Base-by-base conservation (phyloP, 1,139 yeast genomes). In the Candida sp. region DNA sequence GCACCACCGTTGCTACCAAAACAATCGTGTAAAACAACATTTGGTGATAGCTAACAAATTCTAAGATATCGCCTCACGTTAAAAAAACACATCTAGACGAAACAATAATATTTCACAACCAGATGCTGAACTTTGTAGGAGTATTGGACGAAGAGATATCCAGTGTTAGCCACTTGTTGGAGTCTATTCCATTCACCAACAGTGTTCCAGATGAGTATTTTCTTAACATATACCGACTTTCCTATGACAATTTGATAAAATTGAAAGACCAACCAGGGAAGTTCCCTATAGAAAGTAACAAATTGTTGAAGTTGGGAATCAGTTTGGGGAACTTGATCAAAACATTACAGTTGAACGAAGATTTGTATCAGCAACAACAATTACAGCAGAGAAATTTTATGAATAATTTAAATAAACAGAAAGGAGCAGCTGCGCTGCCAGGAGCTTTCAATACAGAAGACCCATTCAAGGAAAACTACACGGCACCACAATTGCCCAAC, bases 311-410 rank as follows among this genome's bases (percentile, higher is more conserved):
- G 50, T 54, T 73, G 35, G 73, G 75, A 7, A 72, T 73, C 22
- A 70, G 76, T 33, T 58, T 73, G 27, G 79, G 79, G 0, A 72
- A 70, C 50, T 56, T 73, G 41, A 51, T 73, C 36, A 70, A 68
- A 47, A 57, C 73, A 11, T 58, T 66, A 36, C 67, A 68, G 43
- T 47, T 57, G 25, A 77, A 73, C 45, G 71, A 70, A 47, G 73
- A 69, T 34, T 49, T 54, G 42, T 56, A 56, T 41, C 56, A 46
- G 21, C 54, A 57, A 39, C 63, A 56, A 44, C 65, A 60, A 36
- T 56, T 55, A 35, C 65, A 57, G 40, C 50, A 48, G 36, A 40
- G 53, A 39, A 43, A 34, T 38, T 40, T 53, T 52, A 38, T 36
- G 47, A 34, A 49, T 39, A 33, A 47, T 43, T 40, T 42, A 48